Evolutionary conservation across 495 filamentous ascomycete genomes (phyloP).

Genomic region (Margaritispora aquatica): DNA sequence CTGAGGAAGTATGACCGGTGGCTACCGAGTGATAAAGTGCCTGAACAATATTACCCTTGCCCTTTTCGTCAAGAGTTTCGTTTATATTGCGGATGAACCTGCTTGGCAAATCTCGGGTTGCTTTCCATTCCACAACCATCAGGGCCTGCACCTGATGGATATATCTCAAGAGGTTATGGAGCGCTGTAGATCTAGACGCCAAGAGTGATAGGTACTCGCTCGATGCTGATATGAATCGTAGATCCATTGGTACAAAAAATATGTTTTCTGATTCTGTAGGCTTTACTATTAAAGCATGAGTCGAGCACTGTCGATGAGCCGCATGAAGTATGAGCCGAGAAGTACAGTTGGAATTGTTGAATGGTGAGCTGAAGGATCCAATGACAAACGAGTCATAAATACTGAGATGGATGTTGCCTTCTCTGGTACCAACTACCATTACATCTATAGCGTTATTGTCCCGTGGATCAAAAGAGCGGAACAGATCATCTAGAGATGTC

Average conservation of each 20-base stretch:
- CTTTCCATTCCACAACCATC: constrained; percentile 74
- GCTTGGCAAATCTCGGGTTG: constrained; percentile 70
- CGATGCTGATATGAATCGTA: constrained; percentile 74
- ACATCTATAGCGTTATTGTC: constrained; percentile 73
- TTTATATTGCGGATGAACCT: constrained; percentile 71
- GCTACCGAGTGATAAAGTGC: constrained; percentile 80
- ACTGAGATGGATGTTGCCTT: constrained; percentile 73
- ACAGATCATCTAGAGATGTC: constrained; percentile 62
- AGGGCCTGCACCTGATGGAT: constrained; percentile 67
- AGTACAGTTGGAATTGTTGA: constrained; percentile 5
- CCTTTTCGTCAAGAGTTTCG: constrained; percentile 52
- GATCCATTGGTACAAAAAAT: constrained; percentile 69
- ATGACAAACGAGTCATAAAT: constrained; percentile 90
- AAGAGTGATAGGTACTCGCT: constrained; percentile 75
- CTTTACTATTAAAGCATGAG: constrained; percentile 64
- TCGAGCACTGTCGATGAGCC: constrained; percentile 67
- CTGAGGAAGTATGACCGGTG: constrained; percentile 72
- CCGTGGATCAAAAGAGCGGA: constrained; percentile 53
- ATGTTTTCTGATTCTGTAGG: constrained; percentile 29
- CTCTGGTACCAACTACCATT: constrained; percentile 68
- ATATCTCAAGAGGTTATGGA: constrained; percentile 82
- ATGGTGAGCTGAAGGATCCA: constrained; percentile 47
- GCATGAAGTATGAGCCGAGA: constrained; percentile 52
- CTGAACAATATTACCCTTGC: constrained; percentile 59
- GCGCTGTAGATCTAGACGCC: constrained; percentile 76